phyloP scores from a whole-genome alignment of 768 basidiomycete species.

The Podaxis rugospora region DNA sequence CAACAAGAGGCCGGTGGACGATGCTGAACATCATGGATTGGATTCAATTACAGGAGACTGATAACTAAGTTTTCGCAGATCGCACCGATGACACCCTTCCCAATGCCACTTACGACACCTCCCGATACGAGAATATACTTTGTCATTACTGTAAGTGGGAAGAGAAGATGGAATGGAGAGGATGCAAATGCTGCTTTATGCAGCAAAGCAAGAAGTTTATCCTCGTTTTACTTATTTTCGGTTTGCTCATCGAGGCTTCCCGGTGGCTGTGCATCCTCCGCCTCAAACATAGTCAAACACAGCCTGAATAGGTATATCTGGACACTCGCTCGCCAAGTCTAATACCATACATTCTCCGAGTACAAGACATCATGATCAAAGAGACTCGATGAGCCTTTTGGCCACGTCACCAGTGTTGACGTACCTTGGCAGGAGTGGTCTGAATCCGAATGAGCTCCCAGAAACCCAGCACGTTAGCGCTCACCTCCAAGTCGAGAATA shows the following conservation, averaged over 20 bases:
- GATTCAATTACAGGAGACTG: not conserved
- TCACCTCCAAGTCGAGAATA: conserved; percentile 31
- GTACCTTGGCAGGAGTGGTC: conserved; percentile 21
- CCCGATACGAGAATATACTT: conserved; percentile 97
- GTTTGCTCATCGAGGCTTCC: not conserved
- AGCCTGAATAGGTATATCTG: conserved; percentile 11
- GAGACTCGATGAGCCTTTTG: conserved; percentile 20
- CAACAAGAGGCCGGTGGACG: conserved; percentile 91
- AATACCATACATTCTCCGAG: too few species aligned
- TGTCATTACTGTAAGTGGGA: conserved; percentile 53
- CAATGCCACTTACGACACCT: conserved; percentile 97
- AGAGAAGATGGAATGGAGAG: not conserved
- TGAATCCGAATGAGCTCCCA: conserved; percentile 4
- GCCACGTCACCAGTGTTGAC: conserved; percentile 21
- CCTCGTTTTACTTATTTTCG: not conserved
- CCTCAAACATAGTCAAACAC: not conserved
- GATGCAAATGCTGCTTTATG: not conserved
- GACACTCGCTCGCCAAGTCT: too few species aligned
- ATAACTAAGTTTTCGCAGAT: conserved; percentile 15
- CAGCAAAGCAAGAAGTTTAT: conserved; percentile 7
- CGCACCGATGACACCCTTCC: conserved; percentile 98
- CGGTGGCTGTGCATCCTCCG: conserved; percentile 2
- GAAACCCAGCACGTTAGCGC: not conserved
- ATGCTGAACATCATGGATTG: conserved; percentile 50
- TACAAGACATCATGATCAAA: conserved; percentile 11